Evolutionary conservation across 106 monocot genomes (phyloP).

Genomic region (Dendrobium officinale): DNA sequence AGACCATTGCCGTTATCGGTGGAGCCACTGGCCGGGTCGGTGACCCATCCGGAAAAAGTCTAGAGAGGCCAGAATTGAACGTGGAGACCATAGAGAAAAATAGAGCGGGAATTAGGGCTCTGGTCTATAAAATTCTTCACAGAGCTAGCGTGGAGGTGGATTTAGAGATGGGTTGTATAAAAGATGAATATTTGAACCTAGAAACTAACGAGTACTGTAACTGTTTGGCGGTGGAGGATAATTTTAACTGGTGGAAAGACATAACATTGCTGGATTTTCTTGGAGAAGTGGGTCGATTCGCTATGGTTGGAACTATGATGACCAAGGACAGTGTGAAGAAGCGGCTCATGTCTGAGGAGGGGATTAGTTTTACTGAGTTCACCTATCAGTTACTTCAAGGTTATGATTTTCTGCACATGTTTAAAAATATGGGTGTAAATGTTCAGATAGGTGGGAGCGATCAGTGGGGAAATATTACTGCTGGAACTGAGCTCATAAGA

Average conservation of each 20-base stretch:
- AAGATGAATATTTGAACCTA: constrained; percentile 16
- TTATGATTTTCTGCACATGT: too few species aligned
- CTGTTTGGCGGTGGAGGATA: constrained; percentile 53
- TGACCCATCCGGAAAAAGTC: constrained; percentile 80
- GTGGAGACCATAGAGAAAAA: constrained; percentile 47
- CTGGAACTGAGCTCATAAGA: too few species aligned
- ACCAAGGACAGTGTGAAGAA: constrained; percentile 95
- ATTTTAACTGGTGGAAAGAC: constrained; percentile 87
- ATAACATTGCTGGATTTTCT: constrained; percentile 37
- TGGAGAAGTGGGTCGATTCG: constrained; percentile 41
- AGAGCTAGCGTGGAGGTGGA: not conserved
- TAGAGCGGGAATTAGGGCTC: constrained; percentile 26
- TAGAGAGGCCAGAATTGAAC: constrained; percentile 75
- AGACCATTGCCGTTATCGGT: constrained; percentile 58
- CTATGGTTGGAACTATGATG: constrained; percentile 84
- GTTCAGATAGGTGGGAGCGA: too few species aligned
- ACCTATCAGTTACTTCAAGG: too few species aligned
- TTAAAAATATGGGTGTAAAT: too few species aligned
- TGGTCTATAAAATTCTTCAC: constrained; percentile 40
- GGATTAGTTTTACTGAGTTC: too few species aligned
- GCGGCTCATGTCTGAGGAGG: constrained; percentile 35
- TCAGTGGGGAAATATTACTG: too few species aligned
- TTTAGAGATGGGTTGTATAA: not conserved
- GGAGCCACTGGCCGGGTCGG: constrained; percentile 87
- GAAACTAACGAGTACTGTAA: not conserved